Evolutionary conservation across 371 early-diverging fungal genomes (phyloP).

Genomic region (Smittium culicis): DNA sequence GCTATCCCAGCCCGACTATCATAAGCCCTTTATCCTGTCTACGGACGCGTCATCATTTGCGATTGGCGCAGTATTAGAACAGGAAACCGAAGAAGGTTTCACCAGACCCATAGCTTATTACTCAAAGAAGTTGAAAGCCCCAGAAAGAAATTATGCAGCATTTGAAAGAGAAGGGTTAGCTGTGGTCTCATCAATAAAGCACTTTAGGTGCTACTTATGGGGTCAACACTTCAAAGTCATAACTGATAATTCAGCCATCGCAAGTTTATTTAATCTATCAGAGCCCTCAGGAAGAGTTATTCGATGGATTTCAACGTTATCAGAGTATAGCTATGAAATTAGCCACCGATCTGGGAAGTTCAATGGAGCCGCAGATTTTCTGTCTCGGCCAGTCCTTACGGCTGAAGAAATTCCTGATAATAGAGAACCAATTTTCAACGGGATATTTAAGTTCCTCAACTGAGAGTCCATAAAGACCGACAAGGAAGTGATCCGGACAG

Average conservation of each 20-base stretch:
- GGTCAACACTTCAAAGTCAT: not conserved
- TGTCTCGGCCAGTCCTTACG: not conserved
- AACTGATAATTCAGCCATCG: not conserved
- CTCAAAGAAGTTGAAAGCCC: not conserved
- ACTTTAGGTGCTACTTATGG: not conserved
- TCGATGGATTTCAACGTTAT: not conserved
- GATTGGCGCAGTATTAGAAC: not conserved
- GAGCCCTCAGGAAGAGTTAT: not conserved
- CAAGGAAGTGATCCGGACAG: not conserved
- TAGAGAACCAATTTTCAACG: not conserved
- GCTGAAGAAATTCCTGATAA: not conserved
- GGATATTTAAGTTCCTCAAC: not conserved
- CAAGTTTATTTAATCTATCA: not conserved
- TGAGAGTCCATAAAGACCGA: not conserved
- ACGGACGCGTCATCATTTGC: not conserved
- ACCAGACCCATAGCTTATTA: not conserved
- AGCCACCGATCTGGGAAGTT: not conserved
- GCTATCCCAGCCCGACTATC: not conserved
- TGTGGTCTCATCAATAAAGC: not conserved
- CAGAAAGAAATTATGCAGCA: not conserved
- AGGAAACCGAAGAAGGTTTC: not conserved
- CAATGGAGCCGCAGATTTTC: not conserved
- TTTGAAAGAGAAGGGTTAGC: not conserved
- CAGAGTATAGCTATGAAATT: not conserved
- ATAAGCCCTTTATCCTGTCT: not conserved